A percentile compares a stretch with the other conserved stretches of the same genome.
phyloP scores from a whole-genome alignment of 208 protist genomes.

The Trypanosoma melophagium region DNA sequence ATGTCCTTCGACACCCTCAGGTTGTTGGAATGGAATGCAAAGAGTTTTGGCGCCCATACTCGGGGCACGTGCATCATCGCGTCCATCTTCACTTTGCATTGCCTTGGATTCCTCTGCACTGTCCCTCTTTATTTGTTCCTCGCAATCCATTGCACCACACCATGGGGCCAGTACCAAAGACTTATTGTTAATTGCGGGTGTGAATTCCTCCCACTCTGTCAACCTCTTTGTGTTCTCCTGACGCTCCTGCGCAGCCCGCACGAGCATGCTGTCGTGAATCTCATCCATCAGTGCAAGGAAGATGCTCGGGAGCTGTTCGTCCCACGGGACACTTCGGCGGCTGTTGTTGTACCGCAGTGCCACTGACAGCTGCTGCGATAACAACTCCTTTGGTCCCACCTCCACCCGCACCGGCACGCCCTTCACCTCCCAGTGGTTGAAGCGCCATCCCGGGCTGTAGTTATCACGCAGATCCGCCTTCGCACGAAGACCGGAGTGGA shows the following conservation, averaged over 20 bases:
- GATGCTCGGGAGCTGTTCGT: constrained; percentile 30
- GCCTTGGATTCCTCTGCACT: constrained; percentile 86
- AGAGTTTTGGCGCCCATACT: constrained; percentile 96
- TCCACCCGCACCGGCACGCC: constrained; percentile 97
- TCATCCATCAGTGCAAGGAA: constrained; percentile 78
- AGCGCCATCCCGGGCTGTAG: constrained; percentile 97
- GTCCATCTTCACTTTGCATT: constrained; percentile 41
- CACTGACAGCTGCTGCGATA: constrained; percentile 48
- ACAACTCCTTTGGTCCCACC: constrained; percentile 97
- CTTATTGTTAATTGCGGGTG: constrained; percentile 88
- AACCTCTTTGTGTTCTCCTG: constrained; percentile 55
- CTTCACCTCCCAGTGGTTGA: constrained; percentile 98
- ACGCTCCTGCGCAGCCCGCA: constrained; percentile 45
- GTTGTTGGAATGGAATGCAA: constrained; percentile 95
- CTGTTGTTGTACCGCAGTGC: constrained; percentile 68
- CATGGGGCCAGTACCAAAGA: constrained; percentile 91
- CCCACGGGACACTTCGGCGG: constrained; percentile 65
- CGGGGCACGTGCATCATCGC: constrained; percentile 84
- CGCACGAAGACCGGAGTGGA: constrained; percentile 76
- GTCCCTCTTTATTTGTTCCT: constrained; percentile 94
- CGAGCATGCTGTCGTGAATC: constrained; percentile 91
- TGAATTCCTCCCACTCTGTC: constrained; percentile 91
- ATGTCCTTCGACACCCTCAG: constrained; percentile 59
- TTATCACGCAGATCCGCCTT: constrained; percentile 93
- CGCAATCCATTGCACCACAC: constrained; percentile 90